Evolutionary conservation across 108 stramenopile species (phyloP).

Genomic region (Aureococcus anophagefferens): DNA sequence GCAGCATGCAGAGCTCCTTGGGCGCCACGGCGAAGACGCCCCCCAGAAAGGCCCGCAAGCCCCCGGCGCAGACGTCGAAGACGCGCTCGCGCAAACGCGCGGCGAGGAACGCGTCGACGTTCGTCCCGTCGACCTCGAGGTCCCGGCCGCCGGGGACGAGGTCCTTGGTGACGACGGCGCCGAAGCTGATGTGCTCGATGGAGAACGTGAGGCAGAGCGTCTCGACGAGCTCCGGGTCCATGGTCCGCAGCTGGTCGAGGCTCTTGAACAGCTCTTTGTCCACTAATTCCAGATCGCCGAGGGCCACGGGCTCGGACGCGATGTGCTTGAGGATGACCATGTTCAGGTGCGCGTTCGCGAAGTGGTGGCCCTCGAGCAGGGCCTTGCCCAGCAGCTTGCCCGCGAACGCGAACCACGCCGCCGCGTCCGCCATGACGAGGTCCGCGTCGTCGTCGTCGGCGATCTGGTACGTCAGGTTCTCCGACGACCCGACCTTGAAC

Average conservation of each 20-base stretch:
- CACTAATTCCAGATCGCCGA: background rate
- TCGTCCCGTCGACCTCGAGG: too few relatives aligned
- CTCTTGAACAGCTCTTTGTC: background rate
- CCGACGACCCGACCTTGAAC: too few relatives aligned
- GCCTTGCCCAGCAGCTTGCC: background rate
- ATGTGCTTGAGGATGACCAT: background rate
- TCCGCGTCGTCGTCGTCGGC: too few relatives aligned
- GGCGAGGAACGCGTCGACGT: too few relatives aligned
- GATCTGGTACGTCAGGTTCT: too few relatives aligned
- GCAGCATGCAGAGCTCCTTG: too few relatives aligned
- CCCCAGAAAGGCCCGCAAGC: too few relatives aligned
- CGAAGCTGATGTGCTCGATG: background rate
- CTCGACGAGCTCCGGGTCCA: background rate
- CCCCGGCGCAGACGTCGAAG: too few relatives aligned
- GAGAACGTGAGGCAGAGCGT: background rate
- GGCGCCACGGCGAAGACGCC: too few relatives aligned
- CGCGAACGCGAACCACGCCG: background rate
- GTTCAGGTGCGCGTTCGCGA: background rate
- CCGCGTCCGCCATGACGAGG: background rate
- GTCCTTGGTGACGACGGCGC: background rate
- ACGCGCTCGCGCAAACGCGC: too few relatives aligned
- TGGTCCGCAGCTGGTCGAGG: background rate
- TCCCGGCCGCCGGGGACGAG: background rate
- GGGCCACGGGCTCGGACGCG: background rate
- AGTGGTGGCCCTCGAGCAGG: background rate